Evolutionary conservation across 768 basidiomycete genomes (phyloP), one percentile per base, ranked within the genome.

Genomic region (Hortiboletus campestris): DNA sequence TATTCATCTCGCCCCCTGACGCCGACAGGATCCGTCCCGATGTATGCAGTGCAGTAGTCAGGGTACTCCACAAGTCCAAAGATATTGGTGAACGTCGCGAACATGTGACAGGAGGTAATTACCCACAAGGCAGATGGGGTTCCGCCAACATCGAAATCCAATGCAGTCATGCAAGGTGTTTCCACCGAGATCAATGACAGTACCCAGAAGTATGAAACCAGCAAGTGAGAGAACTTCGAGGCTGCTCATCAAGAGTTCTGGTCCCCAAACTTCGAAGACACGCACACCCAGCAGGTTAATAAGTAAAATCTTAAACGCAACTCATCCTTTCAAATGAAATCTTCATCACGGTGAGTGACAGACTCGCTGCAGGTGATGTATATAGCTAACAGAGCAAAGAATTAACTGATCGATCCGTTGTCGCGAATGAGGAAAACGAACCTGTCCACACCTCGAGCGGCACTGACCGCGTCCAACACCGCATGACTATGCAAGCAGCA

Each of bases 21-120:
- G 65, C 88, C 88, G 55, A 92, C 84, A 17, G 89, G 76, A 69
- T 92, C 89, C 19, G 88, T 92, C 31, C 88, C 86, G 55, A 85
- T 82, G 67, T 81, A 85, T 14, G 87, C 84, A 87, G 75, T 25
- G 85, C 88, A 58, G 85, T 90, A 45, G 82, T 85, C 43, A 89
- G 70, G 4, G 85, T 84, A 16, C 81, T 76, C 82, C 86, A 90
- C 66, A 91, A 86, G 12, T 85, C 86, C 20, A 85, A 75, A 76
- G 88, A 87, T 55, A 79, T 80, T 2, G 63, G 46, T 73, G 70
- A 6, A 75, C 70, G 55, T 81, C 73, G 60, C 82, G 77, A 25
- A 83, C 82, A 61, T 80, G 73, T 39, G 58, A 63, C 44, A 74
- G 55, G 35, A 85, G 74, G 66, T 83, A 83, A 50, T 72, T 67